phyloP scores from a whole-genome alignment of 768 basidiomycete species.

The Serendipita sp. region DNA sequence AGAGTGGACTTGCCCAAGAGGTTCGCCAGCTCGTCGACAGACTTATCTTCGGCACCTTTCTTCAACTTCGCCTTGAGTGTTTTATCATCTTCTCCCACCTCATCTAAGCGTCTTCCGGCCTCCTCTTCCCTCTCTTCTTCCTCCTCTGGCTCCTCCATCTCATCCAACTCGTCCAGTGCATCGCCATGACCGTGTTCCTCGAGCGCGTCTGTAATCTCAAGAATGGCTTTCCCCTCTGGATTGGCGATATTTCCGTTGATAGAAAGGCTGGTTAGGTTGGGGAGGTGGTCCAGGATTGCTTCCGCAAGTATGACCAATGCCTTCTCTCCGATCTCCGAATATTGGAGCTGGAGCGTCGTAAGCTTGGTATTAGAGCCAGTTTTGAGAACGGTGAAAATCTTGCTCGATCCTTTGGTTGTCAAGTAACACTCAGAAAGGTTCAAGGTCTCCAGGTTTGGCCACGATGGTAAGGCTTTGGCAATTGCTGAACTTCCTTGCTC shows the following conservation, averaged over 20 bases:
- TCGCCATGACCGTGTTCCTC: slow-evolving; percentile 25
- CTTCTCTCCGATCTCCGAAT: slow-evolving; percentile 68
- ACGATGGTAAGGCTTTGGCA: slow-evolving; percentile 47
- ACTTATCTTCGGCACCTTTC: slow-evolving; percentile 13
- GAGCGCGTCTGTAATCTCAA: slow-evolving; percentile 25
- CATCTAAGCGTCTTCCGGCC: slow-evolving; percentile 4
- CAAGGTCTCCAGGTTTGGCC: slow-evolving; percentile 59
- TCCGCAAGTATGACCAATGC: slow-evolving; percentile 52
- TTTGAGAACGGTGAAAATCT: slow-evolving; percentile 42
- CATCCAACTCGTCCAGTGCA: slow-evolving; percentile 37
- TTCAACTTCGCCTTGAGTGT: slow-evolving; percentile 9
- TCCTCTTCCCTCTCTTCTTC: slow-evolving; percentile 7
- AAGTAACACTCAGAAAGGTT: slow-evolving; percentile 89
- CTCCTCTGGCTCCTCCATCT: slow-evolving; percentile 43
- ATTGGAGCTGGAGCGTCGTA: slow-evolving; percentile 67
- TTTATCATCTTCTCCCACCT: slow-evolving; percentile 14
- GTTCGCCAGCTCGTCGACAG: slow-evolving; percentile 45
- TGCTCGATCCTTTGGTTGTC: slow-evolving; percentile 60
- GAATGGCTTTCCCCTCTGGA: slow-evolving; percentile 29
- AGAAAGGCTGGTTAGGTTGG: slow-evolving; percentile 51
- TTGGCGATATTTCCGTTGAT: slow-evolving; percentile 57
- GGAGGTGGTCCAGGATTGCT: slow-evolving; percentile 44
- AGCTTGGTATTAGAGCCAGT: slow-evolving; percentile 60
- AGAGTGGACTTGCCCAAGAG: slow-evolving; percentile 42
- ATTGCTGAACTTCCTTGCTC: slow-evolving; percentile 25